Evolutionary conservation across 768 basidiomycete species (phyloP).

Genomic region (Calocybe cyanea): DNA sequence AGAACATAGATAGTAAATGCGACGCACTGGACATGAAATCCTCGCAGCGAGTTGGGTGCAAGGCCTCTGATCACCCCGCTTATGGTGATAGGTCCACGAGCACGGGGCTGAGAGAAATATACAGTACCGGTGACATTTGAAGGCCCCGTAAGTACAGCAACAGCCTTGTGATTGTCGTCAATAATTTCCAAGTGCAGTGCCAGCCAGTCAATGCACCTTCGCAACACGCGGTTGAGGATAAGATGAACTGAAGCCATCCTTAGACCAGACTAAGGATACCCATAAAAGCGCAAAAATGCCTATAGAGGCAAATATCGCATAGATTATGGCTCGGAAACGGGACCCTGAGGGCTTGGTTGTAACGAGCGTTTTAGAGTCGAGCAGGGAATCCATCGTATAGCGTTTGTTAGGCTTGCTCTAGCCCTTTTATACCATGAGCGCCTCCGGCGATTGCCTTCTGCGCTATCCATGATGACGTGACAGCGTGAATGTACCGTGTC

Average conservation of each 20-base stretch:
- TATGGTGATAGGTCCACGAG: conserved; percentile 51
- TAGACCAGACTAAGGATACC: conserved; percentile 9
- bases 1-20: background rate
- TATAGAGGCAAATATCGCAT: conserved; percentile 2
- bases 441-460: no score
- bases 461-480: no score
- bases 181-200: no score
- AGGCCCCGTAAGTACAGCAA: conserved; percentile 58
- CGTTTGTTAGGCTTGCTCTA: no score
- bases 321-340: background rate
- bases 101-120: conserved; percentile 54
- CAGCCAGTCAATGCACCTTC: no score
- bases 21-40: conserved; percentile 80
- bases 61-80: conserved; percentile 61
- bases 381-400: conserved; percentile 9
- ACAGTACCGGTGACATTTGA: conserved; percentile 61
- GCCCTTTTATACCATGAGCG: no score
- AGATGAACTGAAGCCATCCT: no score
- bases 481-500: no score
- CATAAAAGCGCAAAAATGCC: conserved; percentile 6
- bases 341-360: background rate
- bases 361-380: background rate
- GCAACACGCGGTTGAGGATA: no score
- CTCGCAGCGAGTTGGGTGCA: conserved; percentile 53
- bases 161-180: no score